phyloP scores from a whole-genome alignment of 495 filamentous ascomycete species.

The Aspergillus funiculosus region DNA sequence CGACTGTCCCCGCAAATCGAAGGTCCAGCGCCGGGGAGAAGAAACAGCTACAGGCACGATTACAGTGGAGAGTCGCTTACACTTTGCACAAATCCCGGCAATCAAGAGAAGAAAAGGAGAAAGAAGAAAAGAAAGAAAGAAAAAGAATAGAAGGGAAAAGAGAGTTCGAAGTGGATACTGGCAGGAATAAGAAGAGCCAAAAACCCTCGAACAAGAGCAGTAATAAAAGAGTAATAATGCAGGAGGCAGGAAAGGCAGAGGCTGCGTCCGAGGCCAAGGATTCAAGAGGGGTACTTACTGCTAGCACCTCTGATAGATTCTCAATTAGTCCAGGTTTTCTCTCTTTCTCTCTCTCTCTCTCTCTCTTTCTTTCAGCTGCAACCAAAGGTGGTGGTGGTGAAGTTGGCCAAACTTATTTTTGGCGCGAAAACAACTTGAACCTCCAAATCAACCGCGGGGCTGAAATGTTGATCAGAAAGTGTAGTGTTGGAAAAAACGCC shows the following conservation, averaged over 20 bases:
- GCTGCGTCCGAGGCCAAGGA: slow-evolving; percentile 7
- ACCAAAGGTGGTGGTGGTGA: no score
- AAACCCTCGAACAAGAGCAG: no score
- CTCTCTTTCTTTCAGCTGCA: no score
- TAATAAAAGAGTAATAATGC: slow-evolving; percentile 20
- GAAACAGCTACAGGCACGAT: background rate
- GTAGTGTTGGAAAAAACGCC: slow-evolving; percentile 12
- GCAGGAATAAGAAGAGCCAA: no score
- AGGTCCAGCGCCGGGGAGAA: background rate
- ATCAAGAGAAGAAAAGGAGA: slow-evolving; percentile 6
- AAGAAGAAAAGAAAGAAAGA: slow-evolving; percentile 10
- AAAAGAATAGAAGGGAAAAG: slow-evolving; percentile 14
- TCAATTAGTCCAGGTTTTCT: no score
- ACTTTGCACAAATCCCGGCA: slow-evolving; percentile 1
- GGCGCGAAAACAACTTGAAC: no score
- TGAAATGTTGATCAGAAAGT: no score
- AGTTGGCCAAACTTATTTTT: no score
- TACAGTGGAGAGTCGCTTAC: background rate
- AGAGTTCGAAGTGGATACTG: no score
- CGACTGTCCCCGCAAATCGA: slow-evolving; percentile 1
- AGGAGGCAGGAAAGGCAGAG: slow-evolving; percentile 17
- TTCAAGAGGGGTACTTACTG: slow-evolving; percentile 2
- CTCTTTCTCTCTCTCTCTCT: no score
- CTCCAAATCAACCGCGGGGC: background rate
- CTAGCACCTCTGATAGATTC: no score